These are phyloP conservation scores for Echeveria elegans DNA, from an alignment of 164 flowering plant species.

Conservation along the genomic window DNA sequence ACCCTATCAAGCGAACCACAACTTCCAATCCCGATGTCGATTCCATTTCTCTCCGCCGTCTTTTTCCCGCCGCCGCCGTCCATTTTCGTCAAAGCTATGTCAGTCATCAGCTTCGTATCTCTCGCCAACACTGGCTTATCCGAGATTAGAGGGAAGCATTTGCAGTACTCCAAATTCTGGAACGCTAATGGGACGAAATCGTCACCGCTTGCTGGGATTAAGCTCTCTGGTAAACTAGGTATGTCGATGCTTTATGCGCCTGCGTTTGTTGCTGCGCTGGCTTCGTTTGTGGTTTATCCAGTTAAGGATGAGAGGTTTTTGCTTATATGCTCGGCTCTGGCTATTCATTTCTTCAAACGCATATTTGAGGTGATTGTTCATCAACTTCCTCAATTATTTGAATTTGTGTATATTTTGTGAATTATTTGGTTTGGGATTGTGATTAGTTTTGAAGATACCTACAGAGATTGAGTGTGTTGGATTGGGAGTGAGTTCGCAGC, in stretches of 20 bases:
- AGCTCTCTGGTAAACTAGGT: constrained; percentile 30
- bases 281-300: constrained; percentile 22
- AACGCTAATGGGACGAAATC: constrained; percentile 7
- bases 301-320: constrained; percentile 21
- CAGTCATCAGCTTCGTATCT: constrained; percentile 19
- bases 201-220: neutral
- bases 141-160: constrained; percentile 43
- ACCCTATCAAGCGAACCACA: too few species aligned
- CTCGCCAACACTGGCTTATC: constrained; percentile 19
- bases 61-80: constrained; percentile 41
- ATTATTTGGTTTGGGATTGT: too few species aligned
- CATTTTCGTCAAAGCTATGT: constrained; percentile 26
- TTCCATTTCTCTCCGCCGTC: neutral
- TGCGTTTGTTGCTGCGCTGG: constrained; percentile 30
- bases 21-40: neutral
- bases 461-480: too few species aligned
- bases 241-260: constrained; percentile 51
- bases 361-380: constrained; percentile 38
- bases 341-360: constrained; percentile 62
- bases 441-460: too few species aligned
- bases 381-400: neutral
- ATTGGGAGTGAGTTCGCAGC: too few species aligned
- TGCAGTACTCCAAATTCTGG: constrained; percentile 55
- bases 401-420: neutral
- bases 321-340: constrained; percentile 33